These are phyloP conservation scores for Caloboletus inedulis DNA, from an alignment of 1,284 basidiomycete genomes.

Conservation along the genomic window DNA sequence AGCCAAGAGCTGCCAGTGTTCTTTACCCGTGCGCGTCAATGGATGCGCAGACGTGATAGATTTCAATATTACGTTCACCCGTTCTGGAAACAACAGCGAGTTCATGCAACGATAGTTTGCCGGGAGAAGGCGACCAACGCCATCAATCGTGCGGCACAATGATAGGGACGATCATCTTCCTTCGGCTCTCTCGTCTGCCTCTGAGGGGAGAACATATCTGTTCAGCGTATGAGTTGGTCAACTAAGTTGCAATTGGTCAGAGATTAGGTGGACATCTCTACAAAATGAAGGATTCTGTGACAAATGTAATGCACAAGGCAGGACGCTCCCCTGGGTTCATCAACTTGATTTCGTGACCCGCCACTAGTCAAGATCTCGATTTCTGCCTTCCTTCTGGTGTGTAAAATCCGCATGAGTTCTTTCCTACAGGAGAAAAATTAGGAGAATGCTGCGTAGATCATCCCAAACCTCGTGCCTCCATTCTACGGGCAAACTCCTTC, in stretches of 20 bases:
- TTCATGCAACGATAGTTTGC: neutral
- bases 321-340: conserved; percentile 15
- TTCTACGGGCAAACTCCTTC: conserved; percentile 46
- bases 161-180: neutral
- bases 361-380: conserved; percentile 65
- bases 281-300: conserved; percentile 24
- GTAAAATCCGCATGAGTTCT: conserved; percentile 77
- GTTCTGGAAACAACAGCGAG: neutral
- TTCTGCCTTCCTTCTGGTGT: conserved; percentile 81
- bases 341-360: conserved; percentile 2
- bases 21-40: neutral
- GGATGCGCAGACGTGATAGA: neutral
- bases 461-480: conserved; percentile 62
- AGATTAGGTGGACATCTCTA: conserved; percentile 26
- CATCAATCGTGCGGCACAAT: neutral
- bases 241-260: neutral
- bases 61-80: neutral
- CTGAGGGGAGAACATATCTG: neutral
- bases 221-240: neutral
- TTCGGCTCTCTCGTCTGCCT: neutral
- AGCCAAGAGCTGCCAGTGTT: too few species aligned
- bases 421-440: conserved; percentile 42
- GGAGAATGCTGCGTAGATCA: neutral
- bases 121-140: neutral
- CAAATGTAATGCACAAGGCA: conserved; percentile 28